Conservation (phyloP, 2,329 filamentous ascomycete genomes). For the Beauveria varroae region DNA sequence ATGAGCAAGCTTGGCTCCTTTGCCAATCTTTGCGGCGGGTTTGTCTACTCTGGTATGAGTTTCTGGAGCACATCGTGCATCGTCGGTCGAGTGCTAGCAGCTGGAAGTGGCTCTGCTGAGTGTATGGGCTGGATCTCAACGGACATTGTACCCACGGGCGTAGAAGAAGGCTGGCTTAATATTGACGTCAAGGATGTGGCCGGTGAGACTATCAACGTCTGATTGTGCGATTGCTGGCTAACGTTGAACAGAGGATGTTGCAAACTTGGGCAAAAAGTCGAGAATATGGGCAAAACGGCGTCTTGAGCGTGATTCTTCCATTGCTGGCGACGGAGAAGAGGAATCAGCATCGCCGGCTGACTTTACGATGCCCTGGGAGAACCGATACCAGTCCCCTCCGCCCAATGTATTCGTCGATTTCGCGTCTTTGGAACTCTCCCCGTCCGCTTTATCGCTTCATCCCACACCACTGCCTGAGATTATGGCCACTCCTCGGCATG, state of each 20-base stretch:
- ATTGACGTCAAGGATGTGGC: slow-evolving; percentile 47
- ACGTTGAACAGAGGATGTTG: slow-evolving; percentile 35
- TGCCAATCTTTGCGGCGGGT: slow-evolving; percentile 57
- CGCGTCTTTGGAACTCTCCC: slow-evolving; percentile 41
- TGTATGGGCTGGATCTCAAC: slow-evolving; percentile 64
- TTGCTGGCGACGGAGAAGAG: slow-evolving; percentile 50
- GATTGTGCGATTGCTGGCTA: background rate
- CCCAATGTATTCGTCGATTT: slow-evolving; percentile 43
- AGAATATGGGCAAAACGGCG: slow-evolving; percentile 54
- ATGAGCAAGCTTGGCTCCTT: slow-evolving; percentile 50
- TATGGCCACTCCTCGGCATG: slow-evolving; percentile 30
- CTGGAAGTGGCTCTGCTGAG: slow-evolving; percentile 53
- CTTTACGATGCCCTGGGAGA: slow-evolving; percentile 55
- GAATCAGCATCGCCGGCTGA: slow-evolving; percentile 50
- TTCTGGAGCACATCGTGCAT: slow-evolving; percentile 64
- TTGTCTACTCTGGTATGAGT: slow-evolving; percentile 55
- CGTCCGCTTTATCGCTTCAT: slow-evolving; percentile 35
- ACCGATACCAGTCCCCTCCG: slow-evolving; percentile 40
- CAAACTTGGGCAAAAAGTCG: slow-evolving; percentile 45
- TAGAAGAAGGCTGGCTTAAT: slow-evolving; percentile 51
- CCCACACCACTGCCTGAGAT: slow-evolving; percentile 37
- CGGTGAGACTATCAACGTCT: slow-evolving; percentile 30
- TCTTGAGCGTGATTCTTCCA: slow-evolving; percentile 52
- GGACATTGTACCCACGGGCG: slow-evolving; percentile 44
- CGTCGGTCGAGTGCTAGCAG: slow-evolving; percentile 57